Percentiles rank a stretch among this genome's conserved stretches.
Conservation (phyloP, 257 asterid species). For the Mentha longifolia region DNA sequence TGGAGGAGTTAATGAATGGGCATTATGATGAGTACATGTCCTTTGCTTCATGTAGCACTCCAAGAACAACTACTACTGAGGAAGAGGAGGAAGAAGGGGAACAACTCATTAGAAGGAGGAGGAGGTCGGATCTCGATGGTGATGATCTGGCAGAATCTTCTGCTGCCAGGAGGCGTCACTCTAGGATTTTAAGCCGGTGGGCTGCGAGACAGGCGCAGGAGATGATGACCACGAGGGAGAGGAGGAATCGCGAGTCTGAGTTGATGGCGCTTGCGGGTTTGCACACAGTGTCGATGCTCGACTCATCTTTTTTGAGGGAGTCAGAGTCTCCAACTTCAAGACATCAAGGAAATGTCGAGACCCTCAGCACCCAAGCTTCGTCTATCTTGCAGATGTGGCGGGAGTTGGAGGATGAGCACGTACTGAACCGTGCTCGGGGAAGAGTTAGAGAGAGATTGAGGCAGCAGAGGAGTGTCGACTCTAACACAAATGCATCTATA, state of each 20-base stretch:
- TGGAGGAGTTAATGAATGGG: slow-evolving; percentile 87
- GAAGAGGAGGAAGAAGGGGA: slow-evolving; percentile 89
- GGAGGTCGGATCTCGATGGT: slow-evolving; percentile 93
- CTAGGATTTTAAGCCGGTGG: slow-evolving; percentile 87
- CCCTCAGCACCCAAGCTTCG: slow-evolving; percentile 76
- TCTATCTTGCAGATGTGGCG: slow-evolving; percentile 97
- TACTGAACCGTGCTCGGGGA: slow-evolving; percentile 65
- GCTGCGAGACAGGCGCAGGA: slow-evolving; percentile 95
- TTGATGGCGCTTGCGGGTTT: slow-evolving; percentile 90
- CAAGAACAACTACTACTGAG: slow-evolving; percentile 57
- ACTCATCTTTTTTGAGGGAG: slow-evolving; percentile 91
- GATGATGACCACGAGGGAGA: slow-evolving; percentile 93
- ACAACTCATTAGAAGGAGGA: slow-evolving; percentile 77
- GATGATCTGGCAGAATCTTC: slow-evolving; percentile 96
- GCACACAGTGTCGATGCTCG: slow-evolving; percentile 91
- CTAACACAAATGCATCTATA: slow-evolving; percentile 59
- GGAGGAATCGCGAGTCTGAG: slow-evolving; percentile 92
- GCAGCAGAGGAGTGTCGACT: slow-evolving; percentile 65
- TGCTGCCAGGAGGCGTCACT: slow-evolving; percentile 92
- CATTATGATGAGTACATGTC: slow-evolving; percentile 92
- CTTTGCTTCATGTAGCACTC: slow-evolving; percentile 86
- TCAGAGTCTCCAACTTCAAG: slow-evolving; percentile 81
- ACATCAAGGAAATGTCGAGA: slow-evolving; percentile 79
- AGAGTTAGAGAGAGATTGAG: slow-evolving; percentile 79
- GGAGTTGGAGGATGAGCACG: slow-evolving; percentile 93